These are phyloP conservation scores for Aspergillus steynii DNA, from an alignment of 495 filamentous ascomycete species.

Conservation along the genomic window DNA sequence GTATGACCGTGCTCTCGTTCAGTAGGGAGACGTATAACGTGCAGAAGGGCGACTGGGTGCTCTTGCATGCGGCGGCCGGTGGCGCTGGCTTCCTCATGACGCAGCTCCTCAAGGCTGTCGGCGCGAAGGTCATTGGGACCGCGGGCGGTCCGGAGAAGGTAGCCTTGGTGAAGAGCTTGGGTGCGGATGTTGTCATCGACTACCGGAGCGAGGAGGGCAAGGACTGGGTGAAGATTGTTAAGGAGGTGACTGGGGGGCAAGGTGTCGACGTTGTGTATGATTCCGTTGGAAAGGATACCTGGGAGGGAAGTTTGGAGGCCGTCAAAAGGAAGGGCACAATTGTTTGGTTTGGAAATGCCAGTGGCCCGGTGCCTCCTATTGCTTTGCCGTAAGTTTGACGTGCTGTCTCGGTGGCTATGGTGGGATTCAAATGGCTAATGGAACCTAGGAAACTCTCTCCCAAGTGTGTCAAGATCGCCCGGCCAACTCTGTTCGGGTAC, in stretches of 20 bases:
- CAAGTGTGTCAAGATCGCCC: conserved; percentile 79
- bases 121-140: conserved; percentile 82
- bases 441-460: conserved; percentile 51
- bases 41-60: conserved; percentile 75
- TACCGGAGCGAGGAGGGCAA: conserved; percentile 65
- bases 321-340: conserved; percentile 82
- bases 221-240: conserved; percentile 63
- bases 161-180: conserved; percentile 62
- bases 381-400: conserved; percentile 54
- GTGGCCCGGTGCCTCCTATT: conserved; percentile 77
- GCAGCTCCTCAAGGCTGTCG: conserved; percentile 71
- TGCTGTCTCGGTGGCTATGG: background rate
- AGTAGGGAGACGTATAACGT: conserved; percentile 76
- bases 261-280: conserved; percentile 87
- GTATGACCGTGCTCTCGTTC: conserved; percentile 81
- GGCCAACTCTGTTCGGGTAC: conserved; percentile 75
- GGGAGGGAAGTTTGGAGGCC: conserved; percentile 78
- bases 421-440: background rate
- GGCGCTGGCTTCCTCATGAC: conserved; percentile 79
- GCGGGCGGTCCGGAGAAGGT: conserved; percentile 74
- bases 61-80: conserved; percentile 89
- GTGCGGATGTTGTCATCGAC: conserved; percentile 73
- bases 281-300: conserved; percentile 83
- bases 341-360: conserved; percentile 86
- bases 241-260: conserved; percentile 66